These are phyloP conservation scores for Aspergillus quadrilineatus DNA, from an alignment of 2,329 filamentous ascomycete species.

Conservation along the genomic window DNA sequence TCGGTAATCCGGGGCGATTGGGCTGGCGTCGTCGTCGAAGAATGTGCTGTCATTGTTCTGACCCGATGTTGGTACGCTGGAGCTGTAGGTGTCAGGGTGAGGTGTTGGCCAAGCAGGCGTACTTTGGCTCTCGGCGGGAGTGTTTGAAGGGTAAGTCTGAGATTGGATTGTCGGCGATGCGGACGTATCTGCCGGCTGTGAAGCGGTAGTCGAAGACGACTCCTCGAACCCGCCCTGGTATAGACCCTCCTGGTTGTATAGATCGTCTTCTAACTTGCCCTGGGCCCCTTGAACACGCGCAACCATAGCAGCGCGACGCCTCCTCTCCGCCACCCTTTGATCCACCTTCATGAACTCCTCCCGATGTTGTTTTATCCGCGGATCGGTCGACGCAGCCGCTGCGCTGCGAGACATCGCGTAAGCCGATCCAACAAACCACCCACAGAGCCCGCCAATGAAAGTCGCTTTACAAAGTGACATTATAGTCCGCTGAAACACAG, in stretches of 20 bases:
- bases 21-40: constrained; percentile 40
- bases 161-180: not conserved
- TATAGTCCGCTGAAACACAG: not conserved
- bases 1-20: constrained; percentile 35
- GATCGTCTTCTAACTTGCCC: not conserved
- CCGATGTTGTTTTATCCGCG: constrained; percentile 25
- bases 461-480: constrained; percentile 15
- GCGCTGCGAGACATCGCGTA: constrained; percentile 18
- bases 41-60: constrained; percentile 25
- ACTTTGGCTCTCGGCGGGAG: not conserved
- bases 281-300: constrained; percentile 12
- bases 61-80: not conserved
- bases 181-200: not conserved
- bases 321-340: constrained; percentile 23
- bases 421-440: constrained; percentile 5
- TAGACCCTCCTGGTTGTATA: not conserved
- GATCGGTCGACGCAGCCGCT: constrained; percentile 19
- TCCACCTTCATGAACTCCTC: constrained; percentile 20
- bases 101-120: not conserved
- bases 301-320: constrained; percentile 10
- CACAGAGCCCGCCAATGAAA: constrained; percentile 13
- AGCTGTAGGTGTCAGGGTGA: not conserved
- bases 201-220: not conserved
- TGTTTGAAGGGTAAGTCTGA: not conserved
- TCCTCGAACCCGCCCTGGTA: not conserved